Conservation (phyloP, 192 early-diverging fungal genomes). For the Bifiguratus adelaidae region DNA sequence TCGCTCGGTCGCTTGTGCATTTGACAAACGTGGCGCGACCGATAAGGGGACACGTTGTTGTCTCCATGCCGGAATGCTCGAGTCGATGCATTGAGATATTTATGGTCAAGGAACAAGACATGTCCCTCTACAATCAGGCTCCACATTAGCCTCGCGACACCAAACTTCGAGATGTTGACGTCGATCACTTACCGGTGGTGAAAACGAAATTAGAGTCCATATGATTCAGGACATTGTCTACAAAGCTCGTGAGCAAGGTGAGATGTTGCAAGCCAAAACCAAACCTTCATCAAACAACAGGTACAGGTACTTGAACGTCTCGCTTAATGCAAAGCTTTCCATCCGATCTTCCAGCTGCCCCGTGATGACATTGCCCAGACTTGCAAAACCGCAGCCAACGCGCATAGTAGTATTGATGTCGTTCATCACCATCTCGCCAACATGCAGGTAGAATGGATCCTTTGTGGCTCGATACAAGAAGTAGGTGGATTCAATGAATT, state of each 20-base stretch:
- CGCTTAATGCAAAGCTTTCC: constrained; percentile 91
- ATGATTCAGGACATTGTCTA: constrained; percentile 61
- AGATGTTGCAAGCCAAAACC: not conserved
- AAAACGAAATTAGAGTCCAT: constrained; percentile 76
- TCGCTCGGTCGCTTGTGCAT: too few relatives aligned
- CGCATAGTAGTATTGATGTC: constrained; percentile 66
- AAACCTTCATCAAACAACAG: constrained; percentile 81
- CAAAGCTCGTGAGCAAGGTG: not conserved
- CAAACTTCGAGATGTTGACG: not conserved
- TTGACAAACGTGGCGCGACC: too few relatives aligned
- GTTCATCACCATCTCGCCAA: constrained; percentile 77
- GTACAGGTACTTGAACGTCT: constrained; percentile 96
- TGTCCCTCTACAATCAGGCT: constrained; percentile 35
- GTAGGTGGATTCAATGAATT: constrained; percentile 92
- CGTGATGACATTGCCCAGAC: constrained; percentile 50
- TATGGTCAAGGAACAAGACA: constrained; percentile 26
- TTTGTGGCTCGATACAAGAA: constrained; percentile 83
- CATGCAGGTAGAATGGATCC: constrained; percentile 83
- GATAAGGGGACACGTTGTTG: too few relatives aligned
- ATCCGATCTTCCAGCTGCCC: constrained; percentile 70
- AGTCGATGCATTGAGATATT: constrained; percentile 14
- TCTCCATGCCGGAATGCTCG: too few relatives aligned
- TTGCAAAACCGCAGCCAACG: constrained; percentile 74
- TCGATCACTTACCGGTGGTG: constrained; percentile 56
- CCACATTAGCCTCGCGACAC: not conserved